Evolutionary conservation across 106 monocot species (phyloP).

Genomic region (Dioscorea zingiberensis): DNA sequence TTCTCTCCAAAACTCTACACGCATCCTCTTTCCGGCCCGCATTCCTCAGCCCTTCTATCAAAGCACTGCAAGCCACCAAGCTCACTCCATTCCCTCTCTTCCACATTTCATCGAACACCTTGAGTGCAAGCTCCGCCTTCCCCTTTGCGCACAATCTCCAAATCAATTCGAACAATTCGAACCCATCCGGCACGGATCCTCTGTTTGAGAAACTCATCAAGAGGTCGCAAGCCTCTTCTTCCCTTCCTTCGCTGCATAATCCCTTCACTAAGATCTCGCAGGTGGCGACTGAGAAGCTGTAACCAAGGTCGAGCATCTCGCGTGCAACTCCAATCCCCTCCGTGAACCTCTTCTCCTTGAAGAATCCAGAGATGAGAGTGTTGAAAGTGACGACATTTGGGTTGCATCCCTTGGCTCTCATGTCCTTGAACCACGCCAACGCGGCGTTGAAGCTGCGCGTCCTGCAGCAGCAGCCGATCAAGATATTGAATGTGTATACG

Average conservation of each 20-base stretch:
- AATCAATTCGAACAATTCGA: constrained; percentile 53
- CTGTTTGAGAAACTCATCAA: constrained; percentile 36
- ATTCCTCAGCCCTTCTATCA: constrained; percentile 60
- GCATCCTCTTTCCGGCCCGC: constrained; percentile 45
- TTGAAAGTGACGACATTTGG: constrained; percentile 84
- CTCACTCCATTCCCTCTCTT: constrained; percentile 23
- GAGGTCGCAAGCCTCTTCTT: constrained; percentile 36
- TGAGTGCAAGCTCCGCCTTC: constrained; percentile 31
- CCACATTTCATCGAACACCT: constrained; percentile 41
- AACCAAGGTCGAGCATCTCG: constrained; percentile 86
- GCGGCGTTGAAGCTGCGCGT: constrained; percentile 29
- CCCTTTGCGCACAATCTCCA: constrained; percentile 39
- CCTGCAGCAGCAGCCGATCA: constrained; percentile 43
- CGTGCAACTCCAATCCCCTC: constrained; percentile 60
- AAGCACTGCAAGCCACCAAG: constrained; percentile 38
- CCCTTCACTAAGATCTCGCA: constrained; percentile 69
- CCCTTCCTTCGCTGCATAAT: constrained; percentile 35
- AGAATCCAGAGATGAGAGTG: constrained; percentile 59
- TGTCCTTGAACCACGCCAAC: constrained; percentile 49
- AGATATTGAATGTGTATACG: constrained; percentile 58
- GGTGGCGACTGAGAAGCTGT: constrained; percentile 35
- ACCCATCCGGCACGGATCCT: constrained; percentile 45
- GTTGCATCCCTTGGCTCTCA: constrained; percentile 37
- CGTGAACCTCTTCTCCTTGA: constrained; percentile 34
- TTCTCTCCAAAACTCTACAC: constrained; percentile 32